A percentile compares a stretch with the other conserved stretches of the same genome.
These are phyloP conservation scores for Pythium brachiatum DNA, from an alignment of 352 stramenopile genomes.

Conservation along the genomic window DNA sequence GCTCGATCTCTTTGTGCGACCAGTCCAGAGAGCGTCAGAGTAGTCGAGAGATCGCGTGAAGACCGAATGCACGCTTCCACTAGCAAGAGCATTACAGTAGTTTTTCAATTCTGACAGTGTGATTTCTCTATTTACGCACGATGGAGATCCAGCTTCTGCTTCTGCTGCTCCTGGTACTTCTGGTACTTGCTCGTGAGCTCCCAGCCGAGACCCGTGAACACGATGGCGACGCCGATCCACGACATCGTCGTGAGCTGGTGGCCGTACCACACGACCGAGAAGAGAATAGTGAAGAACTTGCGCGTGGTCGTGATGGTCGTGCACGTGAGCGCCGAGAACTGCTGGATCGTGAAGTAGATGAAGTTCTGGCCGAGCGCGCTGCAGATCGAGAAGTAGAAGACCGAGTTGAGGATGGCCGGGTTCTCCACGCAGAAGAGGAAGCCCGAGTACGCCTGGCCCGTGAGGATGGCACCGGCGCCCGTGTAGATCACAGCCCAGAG, in stretches of 20 bases:
- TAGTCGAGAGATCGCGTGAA: background rate
- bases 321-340: slow-evolving; percentile 97
- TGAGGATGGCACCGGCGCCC: slow-evolving; percentile 65
- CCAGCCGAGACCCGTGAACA: slow-evolving; percentile 89
- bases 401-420: slow-evolving; percentile 74
- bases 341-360: slow-evolving; percentile 99
- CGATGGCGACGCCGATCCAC: slow-evolving; percentile 89
- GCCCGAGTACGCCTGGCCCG: slow-evolving; percentile 64
- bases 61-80: background rate
- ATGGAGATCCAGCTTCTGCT: slow-evolving; percentile 23
- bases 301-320: slow-evolving; percentile 99
- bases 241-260: slow-evolving; percentile 91
- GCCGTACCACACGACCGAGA: slow-evolving; percentile 96
- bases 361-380: slow-evolving; percentile 98
- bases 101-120: slow-evolving; percentile 1
- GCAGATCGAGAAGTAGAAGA: slow-evolving; percentile 95
- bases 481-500: slow-evolving; percentile 88
- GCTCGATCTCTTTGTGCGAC: too few relatives aligned
- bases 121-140: slow-evolving; percentile 25
- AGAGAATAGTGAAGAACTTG: slow-evolving; percentile 99
- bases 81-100: background rate
- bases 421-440: slow-evolving; percentile 84
- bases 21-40: too few relatives aligned
- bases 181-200: slow-evolving; percentile 85
- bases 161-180: slow-evolving; percentile 70